These are phyloP conservation scores for Candolleomyces eurysporus DNA, from an alignment of 768 basidiomycete species.

Conservation along the genomic window DNA sequence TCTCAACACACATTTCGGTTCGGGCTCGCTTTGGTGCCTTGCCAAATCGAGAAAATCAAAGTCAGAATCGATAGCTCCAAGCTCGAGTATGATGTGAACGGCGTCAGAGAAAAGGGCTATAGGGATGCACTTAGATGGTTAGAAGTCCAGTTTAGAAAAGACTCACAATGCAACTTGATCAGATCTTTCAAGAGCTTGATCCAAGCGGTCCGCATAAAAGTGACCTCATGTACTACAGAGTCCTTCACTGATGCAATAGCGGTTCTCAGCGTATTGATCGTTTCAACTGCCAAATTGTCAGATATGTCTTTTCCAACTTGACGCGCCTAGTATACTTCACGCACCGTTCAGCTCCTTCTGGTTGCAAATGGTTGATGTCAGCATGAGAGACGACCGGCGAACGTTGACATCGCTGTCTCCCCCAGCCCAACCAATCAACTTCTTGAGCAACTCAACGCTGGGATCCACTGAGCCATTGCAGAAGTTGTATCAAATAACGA, in stretches of 20 bases:
- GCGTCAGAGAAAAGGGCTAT: neutral
- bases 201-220: no score
- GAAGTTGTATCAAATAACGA: no score
- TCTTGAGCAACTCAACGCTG: neutral
- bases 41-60: no score
- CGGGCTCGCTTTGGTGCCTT: no score
- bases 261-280: neutral
- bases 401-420: neutral
- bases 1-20: no score
- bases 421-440: neutral
- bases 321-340: neutral
- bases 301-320: no score
- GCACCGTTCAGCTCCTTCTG: neutral
- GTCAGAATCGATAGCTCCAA: neutral
- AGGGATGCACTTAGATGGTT: neutral
- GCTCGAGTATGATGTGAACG: neutral
- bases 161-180: no score
- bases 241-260: no score
- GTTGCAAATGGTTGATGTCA: neutral
- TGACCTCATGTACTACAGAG: no score
- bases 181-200: no score
- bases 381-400: neutral
- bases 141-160: no score
- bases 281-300: neutral
- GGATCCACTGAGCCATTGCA: neutral